Evolutionary conservation across 2,329 filamentous ascomycete genomes (phyloP), one percentile per base, ranked within the genome.

Genomic region (Blastomyces emzantsi): DNA sequence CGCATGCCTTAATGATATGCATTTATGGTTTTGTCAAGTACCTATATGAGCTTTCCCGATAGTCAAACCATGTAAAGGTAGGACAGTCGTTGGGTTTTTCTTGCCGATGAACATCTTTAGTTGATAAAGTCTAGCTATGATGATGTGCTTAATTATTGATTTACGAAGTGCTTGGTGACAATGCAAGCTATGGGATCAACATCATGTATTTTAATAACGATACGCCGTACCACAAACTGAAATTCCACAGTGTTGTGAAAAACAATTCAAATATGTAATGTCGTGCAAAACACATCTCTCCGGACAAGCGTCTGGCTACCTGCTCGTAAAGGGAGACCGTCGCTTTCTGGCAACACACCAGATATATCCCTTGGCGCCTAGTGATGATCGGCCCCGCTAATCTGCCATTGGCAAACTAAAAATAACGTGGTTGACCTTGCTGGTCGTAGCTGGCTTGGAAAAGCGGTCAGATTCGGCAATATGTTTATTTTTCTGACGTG

Each of bases 401-500:
- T 39, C 6, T 33, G 30, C 30, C 30, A n/a, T 43, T 43, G 41
- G 6, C 15, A 19, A 43, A 3, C 43, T 47, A 47, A 19, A 45
- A 47, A 47, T 47, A 47, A 19, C 43, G 19, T 28, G n/a, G 49
- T 36, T 11, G 33, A 17, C 3, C 9, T 3, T 9, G 52, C 28
- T 4, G n/a, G n/a, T n/a, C n/a, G n/a, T n/a, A n/a, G n/a, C n/a
- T n/a, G n/a, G n/a, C n/a, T n/a, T 22, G 15, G 2, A 11, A 58
- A 58, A 36, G 55, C 55, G 55, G 55, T 43, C 55, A 43, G 5
- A 43, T 28, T 41, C n/a, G 36, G 55, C 55, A 58, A 41, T 58
- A 58, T 62, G n/a, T 45, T 59, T 58, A 43, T 58, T 45, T 57
- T 59, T 41, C 39, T 45, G 56, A n/a, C 22, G 17, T 41, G 39